Percentiles rank a stretch among this genome's conserved stretches.
These are phyloP conservation scores for Oryza brachyantha DNA, from an alignment of 176 grass and related monocot species.

Conservation along the genomic window DNA sequence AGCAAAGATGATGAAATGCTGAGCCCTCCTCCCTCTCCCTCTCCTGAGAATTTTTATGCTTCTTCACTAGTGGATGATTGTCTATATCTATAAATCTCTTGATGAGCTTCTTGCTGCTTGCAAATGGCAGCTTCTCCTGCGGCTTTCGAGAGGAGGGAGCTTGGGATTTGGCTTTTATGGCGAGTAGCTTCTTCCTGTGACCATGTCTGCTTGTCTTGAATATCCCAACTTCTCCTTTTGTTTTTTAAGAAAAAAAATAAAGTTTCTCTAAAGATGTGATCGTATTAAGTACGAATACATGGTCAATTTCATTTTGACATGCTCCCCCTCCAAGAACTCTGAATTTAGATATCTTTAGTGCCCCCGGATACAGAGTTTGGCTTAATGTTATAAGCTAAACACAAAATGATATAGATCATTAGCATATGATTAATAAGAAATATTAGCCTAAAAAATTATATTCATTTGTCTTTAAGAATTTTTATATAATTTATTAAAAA, in stretches of 20 bases:
- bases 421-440: too few species aligned
- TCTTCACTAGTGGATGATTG: not conserved
- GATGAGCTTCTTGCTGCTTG: not conserved
- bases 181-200: not conserved
- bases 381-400: too few species aligned
- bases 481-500: too few species aligned
- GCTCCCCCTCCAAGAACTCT: not conserved
- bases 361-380: too few species aligned
- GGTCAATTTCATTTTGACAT: slow-evolving; percentile 14
- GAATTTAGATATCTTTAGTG: not conserved
- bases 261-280: slow-evolving; percentile 13
- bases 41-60: not conserved
- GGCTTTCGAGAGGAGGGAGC: not conserved
- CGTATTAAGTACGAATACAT: slow-evolving; percentile 5
- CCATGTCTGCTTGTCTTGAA: not conserved
- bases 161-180: slow-evolving; percentile 5
- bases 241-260: not conserved
- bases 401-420: too few species aligned
- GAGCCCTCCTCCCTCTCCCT: too few species aligned
- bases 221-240: not conserved
- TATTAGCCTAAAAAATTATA: too few species aligned
- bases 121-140: not conserved
- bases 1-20: not conserved
- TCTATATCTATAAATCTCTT: not conserved
- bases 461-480: too few species aligned